Percentiles rank a stretch among this genome's conserved stretches.
phyloP scores from a whole-genome alignment of 2,329 filamentous ascomycete genomes.

The Colletotrichum sp. region DNA sequence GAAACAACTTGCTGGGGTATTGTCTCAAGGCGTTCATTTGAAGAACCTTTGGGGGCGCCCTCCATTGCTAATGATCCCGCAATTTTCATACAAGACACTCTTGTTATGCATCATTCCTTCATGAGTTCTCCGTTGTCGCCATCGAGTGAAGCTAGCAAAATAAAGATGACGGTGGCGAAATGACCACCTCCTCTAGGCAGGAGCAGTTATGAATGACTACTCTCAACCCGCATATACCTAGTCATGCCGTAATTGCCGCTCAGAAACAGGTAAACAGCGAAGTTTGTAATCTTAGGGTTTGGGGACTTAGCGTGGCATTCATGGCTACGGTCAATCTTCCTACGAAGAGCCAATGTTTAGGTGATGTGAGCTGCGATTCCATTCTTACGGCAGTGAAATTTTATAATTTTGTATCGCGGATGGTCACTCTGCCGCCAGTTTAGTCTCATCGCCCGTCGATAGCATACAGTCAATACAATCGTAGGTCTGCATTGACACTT shows the following conservation, averaged over 20 bases:
- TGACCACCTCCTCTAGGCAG: background rate
- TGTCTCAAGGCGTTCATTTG: too few relatives aligned
- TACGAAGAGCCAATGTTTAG: background rate
- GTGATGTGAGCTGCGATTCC: background rate
- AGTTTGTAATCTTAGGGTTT: background rate
- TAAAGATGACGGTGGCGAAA: background rate
- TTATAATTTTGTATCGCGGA: background rate
- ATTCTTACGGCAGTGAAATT: background rate
- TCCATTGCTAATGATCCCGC: too few relatives aligned
- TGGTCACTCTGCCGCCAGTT: too few relatives aligned
- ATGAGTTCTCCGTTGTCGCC: background rate
- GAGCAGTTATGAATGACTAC: background rate
- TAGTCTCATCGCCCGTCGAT: too few relatives aligned
- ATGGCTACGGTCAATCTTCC: background rate
- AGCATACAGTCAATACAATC: background rate
- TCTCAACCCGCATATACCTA: background rate
- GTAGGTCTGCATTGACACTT: rapidly evolving
- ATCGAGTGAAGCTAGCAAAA: background rate
- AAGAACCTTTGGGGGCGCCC: too few relatives aligned
- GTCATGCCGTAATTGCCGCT: background rate
- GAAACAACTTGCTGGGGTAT: too few relatives aligned
- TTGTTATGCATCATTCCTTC: background rate
- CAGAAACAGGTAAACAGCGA: background rate
- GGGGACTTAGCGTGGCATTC: background rate
- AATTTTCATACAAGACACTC: background rate